Base-by-base conservation (phyloP, 2,329 filamentous ascomycete species). In the Fusarium albosuccineum region DNA sequence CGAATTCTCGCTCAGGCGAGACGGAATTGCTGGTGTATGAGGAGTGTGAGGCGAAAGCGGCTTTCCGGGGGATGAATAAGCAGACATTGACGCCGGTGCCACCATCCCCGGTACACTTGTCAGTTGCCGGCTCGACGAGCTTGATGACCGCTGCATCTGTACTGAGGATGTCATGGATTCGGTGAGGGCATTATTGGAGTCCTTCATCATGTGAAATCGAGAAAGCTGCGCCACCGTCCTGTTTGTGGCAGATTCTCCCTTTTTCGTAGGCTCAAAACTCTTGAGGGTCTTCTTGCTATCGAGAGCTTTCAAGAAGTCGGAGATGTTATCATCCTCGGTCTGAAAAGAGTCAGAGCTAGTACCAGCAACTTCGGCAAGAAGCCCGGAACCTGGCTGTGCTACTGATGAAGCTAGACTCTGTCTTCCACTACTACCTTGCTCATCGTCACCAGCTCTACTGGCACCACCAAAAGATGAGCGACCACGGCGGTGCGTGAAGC, bases 161-260 rank as follows among this genome's bases (percentile, higher is more conserved):
- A 94, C 86, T 0, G 95, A 98, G 1, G 93, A 96, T 29, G 93
- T 93, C 86, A 99, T 93, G 1, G 94, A 97, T 55, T 99, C 96
- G 0, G 93, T 97, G 40, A 99, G 85, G 6, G 89, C 92, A 57
- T 93, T 92, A 74, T 97, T 94, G 1, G 93, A 94, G 63, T 97
- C 95, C 68, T 89, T 88, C 92, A 98, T 95, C 60, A 88, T 86
- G 72, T 96, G 93, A 75, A 96, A 98, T 71, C 92, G 93, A 22
- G 89, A 91, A 40, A 97, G 84, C 69, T 95, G 92, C 41, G 92
- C 92, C 36, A 89, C 90, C 0, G 93, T 94, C 67, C 89, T 87
- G 75, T 91, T 92, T 48, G 90, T 90, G 1, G 91, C 87, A 26
- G 89, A 87, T 67, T 94, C 91, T 9, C 88, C 86, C 64, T 87